phyloP scores from a whole-genome alignment of 805 yeast species.

The Yarrowia deformans region DNA sequence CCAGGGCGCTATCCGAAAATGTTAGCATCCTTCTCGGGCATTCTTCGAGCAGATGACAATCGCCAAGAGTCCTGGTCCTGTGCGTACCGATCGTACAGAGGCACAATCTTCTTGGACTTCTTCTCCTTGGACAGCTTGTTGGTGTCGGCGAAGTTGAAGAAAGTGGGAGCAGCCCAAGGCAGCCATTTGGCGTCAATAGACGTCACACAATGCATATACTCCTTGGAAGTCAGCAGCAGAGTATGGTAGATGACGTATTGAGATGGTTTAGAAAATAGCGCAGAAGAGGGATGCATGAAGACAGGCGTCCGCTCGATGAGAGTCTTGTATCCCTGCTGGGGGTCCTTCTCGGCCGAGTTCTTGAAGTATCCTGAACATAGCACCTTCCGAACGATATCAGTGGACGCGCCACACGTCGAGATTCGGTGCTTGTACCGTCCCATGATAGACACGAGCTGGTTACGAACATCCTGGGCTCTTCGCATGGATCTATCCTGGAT shows the following conservation, averaged over 20 bases:
- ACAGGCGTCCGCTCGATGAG: constrained; percentile 57
- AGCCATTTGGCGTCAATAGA: constrained; percentile 76
- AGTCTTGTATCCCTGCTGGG: constrained; percentile 60
- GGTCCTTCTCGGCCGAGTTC: constrained; percentile 68
- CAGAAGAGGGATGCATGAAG: constrained; percentile 84
- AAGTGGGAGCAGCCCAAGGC: constrained; percentile 74
- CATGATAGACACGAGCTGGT: constrained; percentile 67
- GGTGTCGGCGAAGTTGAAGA: constrained; percentile 69
- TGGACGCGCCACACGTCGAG: constrained; percentile 49
- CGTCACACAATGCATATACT: constrained; percentile 83
- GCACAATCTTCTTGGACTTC: constrained; percentile 71
- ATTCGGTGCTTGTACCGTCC: constrained; percentile 47
- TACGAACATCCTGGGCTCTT: constrained; percentile 72
- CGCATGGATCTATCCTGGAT: constrained; percentile 76
- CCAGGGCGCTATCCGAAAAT: constrained; percentile 20
- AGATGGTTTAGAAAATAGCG: constrained; percentile 77
- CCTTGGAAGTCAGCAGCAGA: constrained; percentile 81
- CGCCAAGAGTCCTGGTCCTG: constrained; percentile 79
- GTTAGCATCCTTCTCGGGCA: constrained; percentile 39
- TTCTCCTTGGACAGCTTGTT: constrained; percentile 59
- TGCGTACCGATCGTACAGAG: constrained; percentile 68
- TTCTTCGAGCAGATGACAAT: constrained; percentile 56
- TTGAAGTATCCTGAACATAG: constrained; percentile 74
- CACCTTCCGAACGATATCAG: constrained; percentile 57
- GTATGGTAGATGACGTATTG: constrained; percentile 81